Base-by-base conservation (phyloP, 2,329 filamentous ascomycete genomes). In the Pseudocercospora cruenta region DNA sequence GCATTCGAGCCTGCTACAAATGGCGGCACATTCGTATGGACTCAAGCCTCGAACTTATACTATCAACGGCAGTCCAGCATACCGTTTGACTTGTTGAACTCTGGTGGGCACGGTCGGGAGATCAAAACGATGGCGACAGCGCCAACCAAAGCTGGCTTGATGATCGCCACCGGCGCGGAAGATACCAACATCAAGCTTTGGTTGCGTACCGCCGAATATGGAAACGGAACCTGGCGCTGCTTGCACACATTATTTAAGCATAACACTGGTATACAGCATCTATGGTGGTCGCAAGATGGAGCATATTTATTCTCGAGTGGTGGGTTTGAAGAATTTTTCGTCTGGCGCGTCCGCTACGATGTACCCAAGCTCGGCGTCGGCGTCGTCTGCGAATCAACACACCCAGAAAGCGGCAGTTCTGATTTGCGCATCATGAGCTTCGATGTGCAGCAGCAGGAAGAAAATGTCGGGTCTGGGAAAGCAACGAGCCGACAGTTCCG, bases 341-440 rank as follows among this genome's bases (percentile, higher is more conserved):
- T 94, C 10, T 99, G 95, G 94, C 85, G 87, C 47, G 78, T 94
- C 36, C 82, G 82, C 55, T 47, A 61, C 5, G 74, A 75, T 10
- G 76, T 91, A 6, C 82, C 88, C 1, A 79, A 86, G 2, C 36
- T 70, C 63, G 82, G 80, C 2, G 72, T 87, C 9, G 85, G 87
- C 0, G 80, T 86, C 0, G 78, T 86, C 0, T 83, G 86, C 68
- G 82, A 86, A 68, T 82, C 82, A 1, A 74, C 77, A 12, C 84
- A 85, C 72, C 82, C 82, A 0, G 81, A 84, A 47, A 82, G 80
- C 47, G 81, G 83, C 31, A 80, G 82, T 12, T 84, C 60, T 80
- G 94, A 97, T 77, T 82, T 97, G 63, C 85, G 94, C 14, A 91
- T 97, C 70, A 92, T 90, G 80, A 88, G 89, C 72, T 95, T 97